Percentiles rank a stretch among this genome's conserved stretches.
phyloP scores from a whole-genome alignment of 768 basidiomycete species.

The Arthromyces matolae region DNA sequence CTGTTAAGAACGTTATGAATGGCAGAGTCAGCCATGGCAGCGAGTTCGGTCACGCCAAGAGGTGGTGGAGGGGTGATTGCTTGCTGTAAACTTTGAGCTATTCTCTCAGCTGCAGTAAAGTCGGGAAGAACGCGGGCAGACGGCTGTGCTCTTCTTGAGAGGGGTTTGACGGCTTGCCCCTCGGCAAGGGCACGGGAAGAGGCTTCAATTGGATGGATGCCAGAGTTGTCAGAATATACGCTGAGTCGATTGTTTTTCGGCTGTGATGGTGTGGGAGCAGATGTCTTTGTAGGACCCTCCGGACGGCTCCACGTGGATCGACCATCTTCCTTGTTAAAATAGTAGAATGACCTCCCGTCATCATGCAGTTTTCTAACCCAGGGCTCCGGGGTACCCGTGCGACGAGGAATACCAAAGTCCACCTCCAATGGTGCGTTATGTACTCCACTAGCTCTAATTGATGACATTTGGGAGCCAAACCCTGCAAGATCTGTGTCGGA shows the following conservation, averaged over 20 bases:
- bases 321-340: slow-evolving; percentile 68
- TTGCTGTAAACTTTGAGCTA: slow-evolving; percentile 64
- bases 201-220: slow-evolving; percentile 49
- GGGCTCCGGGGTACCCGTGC: slow-evolving; percentile 71
- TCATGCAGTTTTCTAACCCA: slow-evolving; percentile 80
- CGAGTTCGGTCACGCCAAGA: slow-evolving; percentile 57
- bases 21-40: slow-evolving; percentile 50
- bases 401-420: slow-evolving; percentile 59
- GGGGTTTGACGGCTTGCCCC: slow-evolving; percentile 16
- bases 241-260: slow-evolving; percentile 46
- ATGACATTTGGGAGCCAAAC: slow-evolving; percentile 51
- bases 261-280: slow-evolving; percentile 15
- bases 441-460: slow-evolving; percentile 51
- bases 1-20: slow-evolving; percentile 62
- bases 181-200: slow-evolving; percentile 22
- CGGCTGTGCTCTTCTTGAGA: slow-evolving; percentile 9
- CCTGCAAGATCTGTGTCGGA: slow-evolving; percentile 61
- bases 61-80: slow-evolving; percentile 54
- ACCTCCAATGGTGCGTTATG: no score
- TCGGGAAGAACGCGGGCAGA: slow-evolving; percentile 29
- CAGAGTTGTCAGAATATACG: slow-evolving; percentile 76
- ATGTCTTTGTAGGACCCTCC: slow-evolving; percentile 25
- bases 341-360: slow-evolving; percentile 78
- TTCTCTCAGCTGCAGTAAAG: slow-evolving; percentile 62
- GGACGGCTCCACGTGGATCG: slow-evolving; percentile 67